Base-by-base conservation (phyloP, 176 grass and related monocot genomes). In the Ananas comosus region DNA sequence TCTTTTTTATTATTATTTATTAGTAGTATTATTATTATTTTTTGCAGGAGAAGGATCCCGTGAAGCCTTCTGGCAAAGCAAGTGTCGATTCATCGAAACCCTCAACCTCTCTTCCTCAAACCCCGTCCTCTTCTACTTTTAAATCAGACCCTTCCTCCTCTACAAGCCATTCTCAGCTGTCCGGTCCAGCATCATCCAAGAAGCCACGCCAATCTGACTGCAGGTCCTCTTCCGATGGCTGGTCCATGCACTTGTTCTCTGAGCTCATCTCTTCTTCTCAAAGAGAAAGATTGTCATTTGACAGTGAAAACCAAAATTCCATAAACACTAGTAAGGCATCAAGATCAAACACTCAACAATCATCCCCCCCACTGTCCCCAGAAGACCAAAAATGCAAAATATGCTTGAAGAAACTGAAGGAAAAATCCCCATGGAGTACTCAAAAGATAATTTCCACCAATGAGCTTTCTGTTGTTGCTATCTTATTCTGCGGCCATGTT, bases 241-340 rank as follows among this genome's bases (percentile, higher is more conserved):
- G 76, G 82, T 79, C 77, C 42, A 71, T 79, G 71, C 77, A 74
- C 21, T 80, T 72, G n/a, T 85, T 85, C 33, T 70, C 76, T 19
- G 82, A 85, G 82, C 76, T 85, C 22, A 77, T 85, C 22, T 71
- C 82, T 51, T 85, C 82, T 51, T 85, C 82, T 17, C 77, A 85
- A 33, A 75, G 56, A 13, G 77, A 73, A 65, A 80, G 73, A 24
- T 63, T 10, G 48, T 75, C 66, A 48, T 76, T 80, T 51, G 72
- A 80, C 3, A 74, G 65, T 66, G 71, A 85, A 70, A 85, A 70
- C 51, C 64, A 75, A 19, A 75, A 64, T 16, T 66, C 63, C 24
- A 76, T 64, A 24, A 64, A 50, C 50, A 50, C 58, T 13, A 74
- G 77, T 10, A 61, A 18, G 56, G 17, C 59, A 49, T 29, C 71